Conservation (phyloP, 176 grass and related monocot species). For the Musa itinerans region DNA sequence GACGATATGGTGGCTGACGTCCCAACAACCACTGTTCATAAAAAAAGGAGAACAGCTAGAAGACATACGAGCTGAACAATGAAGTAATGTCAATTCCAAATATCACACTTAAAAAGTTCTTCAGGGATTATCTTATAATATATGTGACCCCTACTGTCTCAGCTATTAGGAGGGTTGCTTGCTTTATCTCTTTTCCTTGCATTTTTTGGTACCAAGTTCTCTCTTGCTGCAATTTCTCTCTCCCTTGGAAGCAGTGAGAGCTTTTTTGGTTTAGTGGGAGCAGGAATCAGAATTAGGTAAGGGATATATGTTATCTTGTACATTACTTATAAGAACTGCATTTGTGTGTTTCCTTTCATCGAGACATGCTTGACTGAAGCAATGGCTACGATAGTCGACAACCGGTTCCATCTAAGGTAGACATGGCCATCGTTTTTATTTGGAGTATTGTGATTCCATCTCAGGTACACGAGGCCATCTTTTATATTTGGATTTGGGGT, state of each 20-base stretch:
- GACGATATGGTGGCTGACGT: too few species aligned
- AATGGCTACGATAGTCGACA: neutral
- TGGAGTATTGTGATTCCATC: neutral
- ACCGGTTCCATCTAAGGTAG: too few species aligned
- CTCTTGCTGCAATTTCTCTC: neutral
- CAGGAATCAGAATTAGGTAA: neutral
- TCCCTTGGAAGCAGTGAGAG: slow-evolving; percentile 1
- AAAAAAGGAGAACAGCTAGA: too few species aligned
- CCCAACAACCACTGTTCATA: too few species aligned
- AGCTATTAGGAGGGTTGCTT: too few species aligned
- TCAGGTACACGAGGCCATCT: neutral
- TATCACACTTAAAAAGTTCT: too few species aligned
- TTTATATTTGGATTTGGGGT: neutral
- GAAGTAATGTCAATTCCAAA: too few species aligned
- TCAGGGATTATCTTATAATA: too few species aligned
- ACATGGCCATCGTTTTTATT: neutral
- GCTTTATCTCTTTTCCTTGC: neutral
- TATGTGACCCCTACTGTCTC: too few species aligned
- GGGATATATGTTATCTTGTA: neutral
- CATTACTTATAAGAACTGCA: neutral
- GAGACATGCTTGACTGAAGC: neutral
- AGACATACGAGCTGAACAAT: too few species aligned
- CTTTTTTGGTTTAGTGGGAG: neutral
- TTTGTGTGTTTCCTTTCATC: slow-evolving; percentile 2
- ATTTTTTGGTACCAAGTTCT: neutral